Base-by-base conservation (phyloP, 164 flowering plant species). In the Vitis labrusca region DNA sequence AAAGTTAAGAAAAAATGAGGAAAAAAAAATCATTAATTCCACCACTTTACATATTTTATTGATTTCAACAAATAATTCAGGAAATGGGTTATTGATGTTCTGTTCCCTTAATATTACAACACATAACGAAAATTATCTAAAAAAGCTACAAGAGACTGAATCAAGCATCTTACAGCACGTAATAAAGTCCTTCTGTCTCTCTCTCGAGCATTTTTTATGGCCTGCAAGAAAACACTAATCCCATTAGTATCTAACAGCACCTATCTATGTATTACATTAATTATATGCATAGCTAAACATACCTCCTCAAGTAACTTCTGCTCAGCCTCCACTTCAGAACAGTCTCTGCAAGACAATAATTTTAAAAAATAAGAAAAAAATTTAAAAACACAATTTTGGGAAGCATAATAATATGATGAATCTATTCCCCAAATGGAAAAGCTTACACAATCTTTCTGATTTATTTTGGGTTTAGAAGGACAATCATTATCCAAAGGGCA, bases 181-280 rank as follows among this genome's bases (percentile, higher is more conserved):
- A 95, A 63, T 12, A 95, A 73, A 4, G 86, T 74, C 75, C 99
- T 83, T 52, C 93, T 78, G 16, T 95, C 99, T 83, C 99, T 88
- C 81, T 96, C 99, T 54, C 97, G 83, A 59, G 97, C 89, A 88
- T 91, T 96, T 77, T 85, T 93, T 11, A 96, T 80, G 8, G 98
- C 97, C 99, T 95, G 82, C 8, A 74, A 77, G 13, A 63, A 30
- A 69, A 37, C 54, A 74, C 14, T 37, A 61, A 63, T 10, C 30
- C 54, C 52, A 17, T 70, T 30, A 53, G 19, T 37, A 61, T 12
- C 67, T 23, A 71, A 7, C 15, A 59, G 44, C 6, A 37, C 44
- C 7, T 6, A 37, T 37, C 44, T 6, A 37, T 37, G 44, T 37
- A 23, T 23, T 23, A 37, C 44, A 37, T 37, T 6, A 37, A 37